Evolutionary conservation across 176 grass and related monocot genomes (phyloP).

Genomic region (Cymbopogon citratus): DNA sequence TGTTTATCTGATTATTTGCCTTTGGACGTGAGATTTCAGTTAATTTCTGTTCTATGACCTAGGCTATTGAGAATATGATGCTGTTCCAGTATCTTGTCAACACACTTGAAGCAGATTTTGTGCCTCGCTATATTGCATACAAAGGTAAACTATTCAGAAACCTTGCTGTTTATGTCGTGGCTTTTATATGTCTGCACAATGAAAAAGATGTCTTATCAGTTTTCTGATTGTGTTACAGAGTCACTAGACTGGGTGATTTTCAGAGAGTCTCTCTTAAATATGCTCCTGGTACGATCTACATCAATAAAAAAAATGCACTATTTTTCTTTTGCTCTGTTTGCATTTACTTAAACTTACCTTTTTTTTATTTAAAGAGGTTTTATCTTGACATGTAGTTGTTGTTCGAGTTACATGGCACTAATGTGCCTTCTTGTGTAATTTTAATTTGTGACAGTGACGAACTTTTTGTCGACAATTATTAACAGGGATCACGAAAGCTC

Average conservation of each 20-base stretch:
- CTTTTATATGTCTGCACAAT: constrained; percentile 6
- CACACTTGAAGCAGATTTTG: constrained; percentile 74
- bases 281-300: constrained; percentile 64
- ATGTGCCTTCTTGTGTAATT: constrained; percentile 32
- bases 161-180: constrained; percentile 5
- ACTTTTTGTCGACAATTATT: constrained; percentile 15
- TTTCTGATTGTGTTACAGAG: constrained; percentile 54
- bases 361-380: constrained; percentile 21
- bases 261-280: constrained; percentile 68
- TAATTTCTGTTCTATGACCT: constrained; percentile 30
- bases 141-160: constrained; percentile 51
- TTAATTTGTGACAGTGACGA: background rate
- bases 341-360: background rate
- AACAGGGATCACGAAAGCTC: constrained; percentile 62
- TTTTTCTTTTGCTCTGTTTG: background rate
- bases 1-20: background rate
- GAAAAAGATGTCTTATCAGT: background rate
- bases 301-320: constrained; percentile 17
- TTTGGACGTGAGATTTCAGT: constrained; percentile 21
- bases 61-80: constrained; percentile 63
- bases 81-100: constrained; percentile 69
- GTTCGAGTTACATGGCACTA: constrained; percentile 1
- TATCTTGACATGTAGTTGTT: background rate
- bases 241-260: constrained; percentile 69
- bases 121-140: constrained; percentile 58